Evolutionary conservation across 345 rosid species (phyloP).

Genomic region (Bruguiera gymnorhiza): DNA sequence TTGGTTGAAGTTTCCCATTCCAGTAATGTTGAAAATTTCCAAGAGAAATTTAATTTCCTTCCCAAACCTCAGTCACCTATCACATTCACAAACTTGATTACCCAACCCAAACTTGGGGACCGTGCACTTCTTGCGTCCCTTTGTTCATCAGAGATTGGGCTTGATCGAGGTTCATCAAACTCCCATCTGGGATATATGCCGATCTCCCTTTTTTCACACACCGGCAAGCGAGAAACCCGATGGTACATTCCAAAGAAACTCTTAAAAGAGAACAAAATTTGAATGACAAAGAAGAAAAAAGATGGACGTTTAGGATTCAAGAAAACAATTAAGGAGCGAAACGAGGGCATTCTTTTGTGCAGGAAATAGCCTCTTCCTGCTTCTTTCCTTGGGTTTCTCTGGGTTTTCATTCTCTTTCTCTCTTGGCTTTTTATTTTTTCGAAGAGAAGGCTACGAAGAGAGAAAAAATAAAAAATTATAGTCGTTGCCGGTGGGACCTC

Average conservation of each 20-base stretch:
- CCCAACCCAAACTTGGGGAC: constrained; percentile 27
- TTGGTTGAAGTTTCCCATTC: too few relatives aligned
- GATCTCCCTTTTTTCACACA: constrained; percentile 36
- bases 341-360: too few relatives aligned
- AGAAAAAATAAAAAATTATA: too few relatives aligned
- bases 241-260: background rate
- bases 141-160: constrained; percentile 43
- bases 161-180: constrained; percentile 61
- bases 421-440: too few relatives aligned
- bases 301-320: too few relatives aligned
- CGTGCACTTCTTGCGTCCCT: constrained; percentile 11
- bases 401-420: too few relatives aligned
- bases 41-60: background rate
- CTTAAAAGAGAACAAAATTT: background rate
- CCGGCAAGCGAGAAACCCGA: constrained; percentile 9
- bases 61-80: background rate
- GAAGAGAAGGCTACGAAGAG: too few relatives aligned
- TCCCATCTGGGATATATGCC: constrained; percentile 44
- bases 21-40: too few relatives aligned
- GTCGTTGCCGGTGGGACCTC: too few relatives aligned
- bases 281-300: background rate
- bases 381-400: too few relatives aligned
- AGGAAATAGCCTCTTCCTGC: too few relatives aligned
- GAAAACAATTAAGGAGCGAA: too few relatives aligned
- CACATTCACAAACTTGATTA: constrained; percentile 1